Evolutionary conservation across 2,329 filamentous ascomycete genomes (phyloP).

Genomic region (Didymella pinodella): DNA sequence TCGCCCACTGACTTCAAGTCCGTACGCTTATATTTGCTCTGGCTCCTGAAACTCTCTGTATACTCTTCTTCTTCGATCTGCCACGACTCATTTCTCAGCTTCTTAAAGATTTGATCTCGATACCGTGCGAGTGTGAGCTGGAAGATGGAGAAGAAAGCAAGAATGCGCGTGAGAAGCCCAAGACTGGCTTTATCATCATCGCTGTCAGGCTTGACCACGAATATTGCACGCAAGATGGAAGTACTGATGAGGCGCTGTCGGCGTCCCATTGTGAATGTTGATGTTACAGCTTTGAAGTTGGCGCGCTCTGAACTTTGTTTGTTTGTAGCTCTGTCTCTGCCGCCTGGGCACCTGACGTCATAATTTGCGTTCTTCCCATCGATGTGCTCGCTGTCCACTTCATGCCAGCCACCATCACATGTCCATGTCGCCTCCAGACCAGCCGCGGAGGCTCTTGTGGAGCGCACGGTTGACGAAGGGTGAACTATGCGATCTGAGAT

Average conservation of each 20-base stretch:
- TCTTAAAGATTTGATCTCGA: conserved; percentile 59
- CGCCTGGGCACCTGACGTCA: conserved; percentile 14
- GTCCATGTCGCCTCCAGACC: conserved; percentile 6
- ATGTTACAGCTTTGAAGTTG: conserved; percentile 1
- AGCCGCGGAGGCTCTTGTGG: conserved; percentile 3
- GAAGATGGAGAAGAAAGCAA: conserved; percentile 64
- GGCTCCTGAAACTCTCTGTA: conserved; percentile 59
- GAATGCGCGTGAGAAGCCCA: conserved; percentile 54
- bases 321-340: conserved; percentile 6
- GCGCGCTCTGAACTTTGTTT: conserved; percentile 6
- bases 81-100: conserved; percentile 62
- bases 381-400: background rate
- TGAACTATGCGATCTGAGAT: background rate
- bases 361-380: conserved; percentile 8
- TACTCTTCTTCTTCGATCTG: conserved; percentile 63
- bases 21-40: conserved; percentile 49
- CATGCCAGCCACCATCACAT: conserved; percentile 4
- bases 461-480: background rate
- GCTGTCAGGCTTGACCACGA: conserved; percentile 30
- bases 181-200: conserved; percentile 33
- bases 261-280: conserved; percentile 42
- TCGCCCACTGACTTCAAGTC: conserved; percentile 68
- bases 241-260: conserved; percentile 49
- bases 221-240: conserved; percentile 50
- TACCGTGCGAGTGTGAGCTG: conserved; percentile 59